phyloP scores from a whole-genome alignment of 164 flowering plant species.

The Akebia trifoliata region DNA sequence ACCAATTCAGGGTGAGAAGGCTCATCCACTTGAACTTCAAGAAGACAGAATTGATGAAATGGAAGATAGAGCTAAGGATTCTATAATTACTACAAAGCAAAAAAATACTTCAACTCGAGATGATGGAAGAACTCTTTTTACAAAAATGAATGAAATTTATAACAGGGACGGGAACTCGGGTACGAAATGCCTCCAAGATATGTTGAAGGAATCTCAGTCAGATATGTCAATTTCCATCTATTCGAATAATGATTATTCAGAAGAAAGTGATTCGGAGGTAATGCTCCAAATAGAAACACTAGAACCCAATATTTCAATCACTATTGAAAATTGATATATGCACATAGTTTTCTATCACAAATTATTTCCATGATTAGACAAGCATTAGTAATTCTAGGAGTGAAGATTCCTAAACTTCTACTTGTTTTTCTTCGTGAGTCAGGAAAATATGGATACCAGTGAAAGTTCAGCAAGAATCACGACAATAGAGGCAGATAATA shows the following conservation, averaged over 20 bases:
- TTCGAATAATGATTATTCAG: conserved; percentile 20
- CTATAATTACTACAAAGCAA: conserved; percentile 7
- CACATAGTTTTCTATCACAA: no score
- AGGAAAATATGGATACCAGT: conserved; percentile 29
- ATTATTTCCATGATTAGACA: neutral
- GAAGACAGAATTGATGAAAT: conserved; percentile 13
- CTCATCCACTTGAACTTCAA: conserved; percentile 34
- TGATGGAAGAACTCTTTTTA: conserved; percentile 11
- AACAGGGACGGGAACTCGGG: conserved; percentile 10
- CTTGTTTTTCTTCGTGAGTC: conserved; percentile 9
- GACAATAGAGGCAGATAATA: conserved; percentile 15
- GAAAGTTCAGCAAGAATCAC: conserved; percentile 10
- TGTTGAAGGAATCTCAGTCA: conserved; percentile 43
- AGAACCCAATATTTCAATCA: neutral
- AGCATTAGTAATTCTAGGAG: neutral
- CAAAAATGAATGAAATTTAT: conserved; percentile 12
- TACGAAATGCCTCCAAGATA: conserved; percentile 43
- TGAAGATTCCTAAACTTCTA: neutral
- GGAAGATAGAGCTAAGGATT: conserved; percentile 3
- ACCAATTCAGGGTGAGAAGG: conserved; percentile 38
- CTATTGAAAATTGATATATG: neutral
- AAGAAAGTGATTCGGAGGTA: conserved; percentile 39
- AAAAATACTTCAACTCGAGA: conserved; percentile 1
- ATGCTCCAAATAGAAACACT: neutral
- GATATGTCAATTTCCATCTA: conserved; percentile 29